Evolutionary conservation across 805 yeast species (phyloP).

Genomic region (Candida odintsovae): DNA sequence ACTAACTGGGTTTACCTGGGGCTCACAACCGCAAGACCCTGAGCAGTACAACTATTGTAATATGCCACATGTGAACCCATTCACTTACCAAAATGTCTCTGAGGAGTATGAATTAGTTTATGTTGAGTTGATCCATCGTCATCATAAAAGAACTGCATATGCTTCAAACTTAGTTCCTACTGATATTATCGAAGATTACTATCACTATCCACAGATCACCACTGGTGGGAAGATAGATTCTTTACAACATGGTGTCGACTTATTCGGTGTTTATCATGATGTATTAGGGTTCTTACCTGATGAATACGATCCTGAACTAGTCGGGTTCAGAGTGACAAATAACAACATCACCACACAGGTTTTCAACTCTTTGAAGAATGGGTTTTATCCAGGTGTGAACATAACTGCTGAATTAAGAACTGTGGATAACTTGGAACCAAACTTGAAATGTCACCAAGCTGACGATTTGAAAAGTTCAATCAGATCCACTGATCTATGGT

Average conservation of each 20-base stretch:
- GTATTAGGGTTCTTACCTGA: constrained; percentile 29
- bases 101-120: constrained; percentile 27
- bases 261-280: constrained; percentile 32
- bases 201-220: constrained; percentile 33
- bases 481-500: constrained; percentile 29
- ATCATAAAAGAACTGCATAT: constrained; percentile 39
- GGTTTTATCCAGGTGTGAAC: constrained; percentile 31
- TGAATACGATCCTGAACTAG: constrained; percentile 26
- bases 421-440: constrained; percentile 33
- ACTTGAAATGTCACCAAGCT: constrained; percentile 29
- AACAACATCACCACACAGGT: constrained; percentile 36
- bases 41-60: constrained; percentile 38
- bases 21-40: constrained; percentile 20
- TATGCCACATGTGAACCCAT: constrained; percentile 36
- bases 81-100: constrained; percentile 25
- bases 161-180: constrained; percentile 29
- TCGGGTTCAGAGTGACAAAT: constrained; percentile 31
- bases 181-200: constrained; percentile 25
- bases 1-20: constrained; percentile 17
- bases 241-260: constrained; percentile 32
- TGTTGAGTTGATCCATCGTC: constrained; percentile 38
- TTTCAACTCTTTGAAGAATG: constrained; percentile 31
- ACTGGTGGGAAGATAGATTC: constrained; percentile 36
- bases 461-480: constrained; percentile 22
- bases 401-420: constrained; percentile 28